These are phyloP conservation scores for Cladosporium sp. DNA, from an alignment of 2,329 filamentous ascomycete species.

Conservation along the genomic window DNA sequence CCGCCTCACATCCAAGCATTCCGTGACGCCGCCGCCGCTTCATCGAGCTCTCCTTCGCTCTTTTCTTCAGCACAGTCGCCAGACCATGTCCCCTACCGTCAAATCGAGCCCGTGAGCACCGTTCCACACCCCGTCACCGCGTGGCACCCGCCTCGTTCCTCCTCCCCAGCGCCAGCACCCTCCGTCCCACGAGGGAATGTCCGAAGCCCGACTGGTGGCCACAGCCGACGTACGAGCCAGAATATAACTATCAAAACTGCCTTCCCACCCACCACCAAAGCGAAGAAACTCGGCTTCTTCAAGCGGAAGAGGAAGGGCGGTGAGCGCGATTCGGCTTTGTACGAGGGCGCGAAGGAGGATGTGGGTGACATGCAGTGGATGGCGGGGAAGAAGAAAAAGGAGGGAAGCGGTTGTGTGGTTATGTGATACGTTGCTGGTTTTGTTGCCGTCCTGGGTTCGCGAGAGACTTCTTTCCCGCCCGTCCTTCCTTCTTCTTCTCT, in stretches of 20 bases:
- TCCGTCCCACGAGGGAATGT: neutral
- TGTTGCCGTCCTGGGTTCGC: no score
- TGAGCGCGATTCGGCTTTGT: neutral
- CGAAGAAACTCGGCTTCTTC: constrained; percentile 33
- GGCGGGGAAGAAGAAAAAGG: constrained; percentile 13
- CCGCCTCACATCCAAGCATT: constrained; percentile 37
- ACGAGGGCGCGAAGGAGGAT: neutral
- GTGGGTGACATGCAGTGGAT: neutral
- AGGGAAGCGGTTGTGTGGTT: constrained; percentile 2
- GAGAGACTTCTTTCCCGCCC: no score
- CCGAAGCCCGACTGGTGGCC: neutral
- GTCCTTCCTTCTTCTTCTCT: neutral
- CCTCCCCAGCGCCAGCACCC: constrained; percentile 1
- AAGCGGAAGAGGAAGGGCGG: constrained; percentile 15
- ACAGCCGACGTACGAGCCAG: constrained; percentile 14
- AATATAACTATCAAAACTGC: constrained; percentile 21
- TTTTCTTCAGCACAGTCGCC: constrained; percentile 29
- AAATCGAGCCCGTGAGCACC: constrained; percentile 26
- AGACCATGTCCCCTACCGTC: constrained; percentile 33
- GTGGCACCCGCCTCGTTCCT: constrained; percentile 37
- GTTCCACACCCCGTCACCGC: constrained; percentile 36
- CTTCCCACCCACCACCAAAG: constrained; percentile 29
- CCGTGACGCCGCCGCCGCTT: constrained; percentile 29
- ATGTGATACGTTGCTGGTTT: neutral
- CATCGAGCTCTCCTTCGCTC: constrained; percentile 24